A percentile compares a stretch with the other conserved stretches of the same genome.
These are phyloP conservation scores for Magnaporthiopsis incrustans DNA, from an alignment of 2,329 filamentous ascomycete genomes.

Conservation along the genomic window DNA sequence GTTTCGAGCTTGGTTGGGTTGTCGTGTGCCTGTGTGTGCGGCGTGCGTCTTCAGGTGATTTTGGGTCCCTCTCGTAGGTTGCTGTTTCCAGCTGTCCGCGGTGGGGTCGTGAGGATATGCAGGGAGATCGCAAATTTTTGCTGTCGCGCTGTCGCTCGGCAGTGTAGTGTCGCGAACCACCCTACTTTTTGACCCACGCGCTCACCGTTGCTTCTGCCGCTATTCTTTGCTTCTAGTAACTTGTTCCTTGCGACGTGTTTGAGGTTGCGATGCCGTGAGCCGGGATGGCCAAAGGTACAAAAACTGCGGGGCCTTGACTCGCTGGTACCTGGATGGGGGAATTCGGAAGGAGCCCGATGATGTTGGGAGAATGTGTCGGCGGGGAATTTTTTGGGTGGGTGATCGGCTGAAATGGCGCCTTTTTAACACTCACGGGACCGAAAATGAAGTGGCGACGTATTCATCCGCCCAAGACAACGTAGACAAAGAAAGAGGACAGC, in stretches of 20 bases:
- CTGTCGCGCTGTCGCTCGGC: not conserved
- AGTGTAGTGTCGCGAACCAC: not conserved
- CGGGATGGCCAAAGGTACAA: not conserved
- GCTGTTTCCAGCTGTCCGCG: not conserved
- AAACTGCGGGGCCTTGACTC: not conserved
- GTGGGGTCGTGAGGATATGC: not conserved
- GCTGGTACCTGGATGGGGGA: not conserved
- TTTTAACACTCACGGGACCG: not conserved
- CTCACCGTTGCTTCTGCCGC: not conserved
- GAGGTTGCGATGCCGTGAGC: not conserved
- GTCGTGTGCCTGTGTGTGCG: not conserved
- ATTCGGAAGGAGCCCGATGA: not conserved
- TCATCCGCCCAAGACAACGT: not conserved
- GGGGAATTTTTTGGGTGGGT: too few species aligned
- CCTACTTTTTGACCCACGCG: not conserved
- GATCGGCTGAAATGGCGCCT: not conserved
- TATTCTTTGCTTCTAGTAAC: not conserved
- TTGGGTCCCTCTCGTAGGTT: not conserved
- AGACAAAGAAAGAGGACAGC: not conserved
- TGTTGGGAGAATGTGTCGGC: not conserved
- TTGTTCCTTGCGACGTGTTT: not conserved
- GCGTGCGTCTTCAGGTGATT: not conserved
- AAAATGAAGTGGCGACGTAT: not conserved
- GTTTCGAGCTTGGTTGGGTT: constrained; percentile 4
- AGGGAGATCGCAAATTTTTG: not conserved